phyloP scores from a whole-genome alignment of 2,329 filamentous ascomycete genomes.

The Cytospora chrysosperma region DNA sequence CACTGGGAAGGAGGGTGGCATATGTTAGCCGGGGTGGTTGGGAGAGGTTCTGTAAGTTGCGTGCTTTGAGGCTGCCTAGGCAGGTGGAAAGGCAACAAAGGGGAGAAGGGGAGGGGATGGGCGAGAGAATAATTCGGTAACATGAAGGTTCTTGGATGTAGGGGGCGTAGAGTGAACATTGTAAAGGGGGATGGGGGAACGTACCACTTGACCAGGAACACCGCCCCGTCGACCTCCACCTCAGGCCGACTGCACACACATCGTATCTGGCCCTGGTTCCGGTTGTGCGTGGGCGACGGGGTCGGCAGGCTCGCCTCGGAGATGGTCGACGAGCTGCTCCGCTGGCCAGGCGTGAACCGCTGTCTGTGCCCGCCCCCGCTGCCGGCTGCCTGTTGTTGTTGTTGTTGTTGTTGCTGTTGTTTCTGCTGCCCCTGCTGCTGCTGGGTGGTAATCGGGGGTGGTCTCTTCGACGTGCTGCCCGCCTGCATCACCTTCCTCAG shows the following conservation, averaged over 20 bases:
- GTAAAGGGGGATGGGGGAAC: too few relatives aligned
- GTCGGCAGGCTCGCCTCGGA: slow-evolving; percentile 53
- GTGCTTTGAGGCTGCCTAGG: background rate
- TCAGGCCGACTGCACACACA: slow-evolving; percentile 55
- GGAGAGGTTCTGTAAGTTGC: too few relatives aligned
- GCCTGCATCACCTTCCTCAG: slow-evolving; percentile 56
- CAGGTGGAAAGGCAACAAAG: background rate
- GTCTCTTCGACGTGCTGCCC: slow-evolving; percentile 38
- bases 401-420: background rate
- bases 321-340: slow-evolving; percentile 38
- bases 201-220: slow-evolving; percentile 65
- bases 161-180: too few relatives aligned
- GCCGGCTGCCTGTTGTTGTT: slow-evolving; percentile 20
- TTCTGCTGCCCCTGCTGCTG: too few relatives aligned
- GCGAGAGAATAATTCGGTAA: too few relatives aligned
- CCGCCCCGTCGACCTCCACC: slow-evolving; percentile 44
- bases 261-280: slow-evolving; percentile 46
- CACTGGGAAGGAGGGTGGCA: slow-evolving; percentile 40
- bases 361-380: slow-evolving; percentile 35
- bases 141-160: too few relatives aligned
- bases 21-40: slow-evolving; percentile 18
- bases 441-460: slow-evolving; percentile 13
- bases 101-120: too few relatives aligned
- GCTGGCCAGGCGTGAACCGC: slow-evolving; percentile 35
- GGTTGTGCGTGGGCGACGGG: slow-evolving; percentile 38